Evolutionary conservation across 2,329 filamentous ascomycete genomes (phyloP).

Genomic region (Fusarium subtropicale): DNA sequence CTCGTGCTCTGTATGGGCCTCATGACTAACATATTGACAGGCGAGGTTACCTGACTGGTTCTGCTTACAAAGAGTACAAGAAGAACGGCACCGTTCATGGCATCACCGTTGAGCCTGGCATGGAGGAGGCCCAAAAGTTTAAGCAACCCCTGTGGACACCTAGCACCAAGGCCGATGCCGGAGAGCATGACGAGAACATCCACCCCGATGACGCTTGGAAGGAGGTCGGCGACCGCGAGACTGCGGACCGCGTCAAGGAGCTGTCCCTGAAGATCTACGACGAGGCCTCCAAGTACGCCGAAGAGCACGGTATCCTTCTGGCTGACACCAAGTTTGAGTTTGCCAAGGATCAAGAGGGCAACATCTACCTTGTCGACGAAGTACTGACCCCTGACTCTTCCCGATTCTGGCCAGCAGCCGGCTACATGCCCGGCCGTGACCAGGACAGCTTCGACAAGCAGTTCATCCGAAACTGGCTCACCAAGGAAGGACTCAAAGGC

Average conservation of each 20-base stretch:
- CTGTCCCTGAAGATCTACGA: constrained; percentile 46
- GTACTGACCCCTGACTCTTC: constrained; percentile 67
- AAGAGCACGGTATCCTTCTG: constrained; percentile 41
- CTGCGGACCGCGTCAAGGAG: constrained; percentile 45
- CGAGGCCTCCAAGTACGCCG: constrained; percentile 42
- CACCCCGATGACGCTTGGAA: constrained; percentile 71
- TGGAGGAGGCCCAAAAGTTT: constrained; percentile 75
- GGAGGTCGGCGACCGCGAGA: constrained; percentile 49
- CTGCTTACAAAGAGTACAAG: constrained; percentile 79
- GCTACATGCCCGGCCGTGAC: constrained; percentile 68
- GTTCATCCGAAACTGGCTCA: constrained; percentile 84
- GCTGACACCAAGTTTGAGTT: constrained; percentile 48
- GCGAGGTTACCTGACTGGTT: constrained; percentile 87
- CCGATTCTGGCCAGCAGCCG: constrained; percentile 83
- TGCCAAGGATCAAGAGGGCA: constrained; percentile 45
- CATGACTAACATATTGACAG: constrained; percentile 19
- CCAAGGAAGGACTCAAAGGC: constrained; percentile 67
- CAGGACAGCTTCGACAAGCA: constrained; percentile 93
- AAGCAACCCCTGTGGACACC: constrained; percentile 77
- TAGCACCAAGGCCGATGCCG: constrained; percentile 84
- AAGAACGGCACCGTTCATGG: constrained; percentile 83
- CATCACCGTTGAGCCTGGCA: constrained; percentile 69
- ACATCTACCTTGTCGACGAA: constrained; percentile 46
- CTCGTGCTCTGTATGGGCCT: neutral
- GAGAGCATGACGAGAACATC: constrained; percentile 88